These are phyloP conservation scores for Rhodotorula sp. DNA, from an alignment of 1,284 basidiomycete genomes.

Conservation along the genomic window DNA sequence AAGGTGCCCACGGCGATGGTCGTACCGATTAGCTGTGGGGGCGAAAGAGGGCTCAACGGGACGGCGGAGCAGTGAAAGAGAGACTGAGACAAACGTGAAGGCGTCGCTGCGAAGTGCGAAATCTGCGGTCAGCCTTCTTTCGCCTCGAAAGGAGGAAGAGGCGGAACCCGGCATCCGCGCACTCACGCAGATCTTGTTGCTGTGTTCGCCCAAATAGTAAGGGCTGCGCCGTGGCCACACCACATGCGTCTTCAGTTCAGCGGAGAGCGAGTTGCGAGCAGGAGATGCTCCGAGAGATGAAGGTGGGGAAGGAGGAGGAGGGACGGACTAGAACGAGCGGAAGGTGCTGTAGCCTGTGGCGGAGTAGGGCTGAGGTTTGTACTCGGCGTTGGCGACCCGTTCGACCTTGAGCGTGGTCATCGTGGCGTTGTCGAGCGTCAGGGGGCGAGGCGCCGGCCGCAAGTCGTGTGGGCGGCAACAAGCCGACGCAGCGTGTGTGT, in stretches of 20 bases:
- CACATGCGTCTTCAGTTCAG: too few relatives aligned
- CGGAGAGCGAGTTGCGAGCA: too few relatives aligned
- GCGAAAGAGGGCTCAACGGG: too few relatives aligned
- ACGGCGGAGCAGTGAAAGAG: too few relatives aligned
- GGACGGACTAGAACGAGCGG: conserved; percentile 19
- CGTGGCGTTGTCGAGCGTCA: background rate
- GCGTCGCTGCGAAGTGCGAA: conserved; percentile 10
- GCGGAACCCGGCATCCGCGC: background rate
- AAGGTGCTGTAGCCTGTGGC: conserved; percentile 17
- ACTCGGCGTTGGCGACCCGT: conserved; percentile 10
- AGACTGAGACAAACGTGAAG: conserved; percentile 10
- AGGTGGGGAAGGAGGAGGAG: background rate
- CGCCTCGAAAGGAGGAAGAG: too few relatives aligned
- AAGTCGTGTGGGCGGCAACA: background rate
- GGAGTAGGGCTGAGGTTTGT: conserved; percentile 21
- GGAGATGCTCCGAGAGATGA: background rate
- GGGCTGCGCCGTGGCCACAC: conserved; percentile 2
- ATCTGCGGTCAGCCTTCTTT: background rate
- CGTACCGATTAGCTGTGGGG: conserved; percentile 25
- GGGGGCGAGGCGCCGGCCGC: background rate
- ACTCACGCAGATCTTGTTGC: conserved; percentile 7
- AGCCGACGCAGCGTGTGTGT: background rate
- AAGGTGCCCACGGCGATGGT: conserved; percentile 16
- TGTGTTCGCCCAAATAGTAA: conserved; percentile 32
- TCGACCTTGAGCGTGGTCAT: background rate